Percentiles rank a stretch among this genome's conserved stretches.
Conservation (phyloP, 495 filamentous ascomycete genomes). For the Neurospora discreta region DNA sequence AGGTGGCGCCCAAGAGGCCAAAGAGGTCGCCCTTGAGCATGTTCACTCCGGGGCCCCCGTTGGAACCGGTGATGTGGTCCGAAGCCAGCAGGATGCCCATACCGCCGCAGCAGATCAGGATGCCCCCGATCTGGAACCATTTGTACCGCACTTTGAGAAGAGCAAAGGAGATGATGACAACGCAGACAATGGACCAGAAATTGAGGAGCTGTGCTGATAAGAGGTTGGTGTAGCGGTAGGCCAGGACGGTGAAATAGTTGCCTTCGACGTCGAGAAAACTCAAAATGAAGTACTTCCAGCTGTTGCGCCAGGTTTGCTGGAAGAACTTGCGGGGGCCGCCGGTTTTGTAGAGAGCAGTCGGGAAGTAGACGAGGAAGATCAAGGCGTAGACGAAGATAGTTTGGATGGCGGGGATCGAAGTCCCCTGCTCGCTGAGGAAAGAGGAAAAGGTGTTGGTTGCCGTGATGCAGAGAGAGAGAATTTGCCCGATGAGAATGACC, state of each 20-base stretch:
- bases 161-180: constrained; percentile 73
- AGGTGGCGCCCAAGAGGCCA: constrained; percentile 73
- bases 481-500: constrained; percentile 71
- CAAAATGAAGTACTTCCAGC: constrained; percentile 92
- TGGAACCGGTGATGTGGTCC: constrained; percentile 68
- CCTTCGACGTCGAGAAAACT: constrained; percentile 90
- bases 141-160: constrained; percentile 84
- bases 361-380: constrained; percentile 72
- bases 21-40: constrained; percentile 90
- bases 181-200: constrained; percentile 96
- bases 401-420: constrained; percentile 93
- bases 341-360: constrained; percentile 60
- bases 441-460: constrained; percentile 78
- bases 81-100: constrained; percentile 82
- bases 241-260: constrained; percentile 94
- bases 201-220: constrained; percentile 90
- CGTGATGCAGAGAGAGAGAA: constrained; percentile 80
- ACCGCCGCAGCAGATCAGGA: constrained; percentile 82
- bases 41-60: constrained; percentile 51
- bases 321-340: constrained; percentile 67
- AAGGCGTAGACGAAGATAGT: constrained; percentile 88
- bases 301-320: constrained; percentile 50
- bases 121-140: constrained; percentile 68
- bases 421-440: constrained; percentile 55
- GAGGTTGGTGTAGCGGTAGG: constrained; percentile 85